These are phyloP conservation scores for Penicillium oxalicum DNA, from an alignment of 2,329 filamentous ascomycete species.

Conservation along the genomic window DNA sequence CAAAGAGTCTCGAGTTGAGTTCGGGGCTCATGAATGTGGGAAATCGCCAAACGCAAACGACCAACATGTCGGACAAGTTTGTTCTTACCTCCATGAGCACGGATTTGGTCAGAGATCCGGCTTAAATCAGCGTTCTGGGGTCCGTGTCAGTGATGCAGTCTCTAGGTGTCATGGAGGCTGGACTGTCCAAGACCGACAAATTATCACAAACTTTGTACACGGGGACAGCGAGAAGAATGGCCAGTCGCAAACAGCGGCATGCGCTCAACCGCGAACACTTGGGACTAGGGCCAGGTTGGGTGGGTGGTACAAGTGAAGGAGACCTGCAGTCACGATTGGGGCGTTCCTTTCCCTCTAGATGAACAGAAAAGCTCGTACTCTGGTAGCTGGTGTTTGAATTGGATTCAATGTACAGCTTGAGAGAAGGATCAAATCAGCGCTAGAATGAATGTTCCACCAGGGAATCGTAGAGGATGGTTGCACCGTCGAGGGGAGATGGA, in stretches of 20 bases:
- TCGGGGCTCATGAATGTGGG: too few species aligned
- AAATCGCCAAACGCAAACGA: too few species aligned
- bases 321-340: constrained; percentile 8
- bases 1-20: too few species aligned
- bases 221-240: neutral
- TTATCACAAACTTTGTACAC: neutral
- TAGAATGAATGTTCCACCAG: neutral
- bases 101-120: neutral
- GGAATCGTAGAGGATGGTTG: neutral
- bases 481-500: constrained; percentile 1
- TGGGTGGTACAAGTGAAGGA: constrained; percentile 10
- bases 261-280: constrained; percentile 11
- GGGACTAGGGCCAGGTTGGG: constrained; percentile 7
- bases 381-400: neutral
- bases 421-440: neutral
- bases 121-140: neutral
- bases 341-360: constrained; percentile 2
- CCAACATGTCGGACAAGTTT: neutral
- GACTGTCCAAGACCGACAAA: constrained; percentile 3
- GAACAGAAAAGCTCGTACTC: neutral
- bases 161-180: neutral
- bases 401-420: neutral
- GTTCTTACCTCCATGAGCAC: constrained; percentile 6
- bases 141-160: neutral
- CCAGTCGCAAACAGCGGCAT: constrained; percentile 7